These are phyloP conservation scores for Geranium brycei DNA, from an alignment of 345 rosid species.

Conservation along the genomic window DNA sequence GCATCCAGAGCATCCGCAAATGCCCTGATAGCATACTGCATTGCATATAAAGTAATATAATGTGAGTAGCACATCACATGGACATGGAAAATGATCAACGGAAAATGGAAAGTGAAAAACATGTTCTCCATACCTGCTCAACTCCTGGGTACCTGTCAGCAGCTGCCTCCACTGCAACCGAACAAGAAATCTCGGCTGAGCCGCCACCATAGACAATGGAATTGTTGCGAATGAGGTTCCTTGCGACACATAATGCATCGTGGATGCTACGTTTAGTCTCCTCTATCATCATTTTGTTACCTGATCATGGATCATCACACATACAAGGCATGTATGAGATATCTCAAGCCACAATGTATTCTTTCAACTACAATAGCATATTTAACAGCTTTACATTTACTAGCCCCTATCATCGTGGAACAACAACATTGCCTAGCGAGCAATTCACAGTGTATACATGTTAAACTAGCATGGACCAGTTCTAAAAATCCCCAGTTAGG, in stretches of 20 bases:
- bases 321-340: neutral
- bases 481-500: no score
- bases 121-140: conserved; percentile 49
- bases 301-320: conserved; percentile 16
- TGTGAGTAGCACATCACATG: neutral
- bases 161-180: conserved; percentile 79
- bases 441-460: neutral
- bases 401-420: neutral
- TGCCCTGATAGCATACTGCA: conserved; percentile 89
- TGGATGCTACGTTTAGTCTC: conserved; percentile 96
- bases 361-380: neutral
- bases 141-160: conserved; percentile 84
- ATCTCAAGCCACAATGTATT: neutral
- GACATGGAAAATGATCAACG: neutral
- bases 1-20: conserved; percentile 89
- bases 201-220: conserved; percentile 97
- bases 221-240: conserved; percentile 87
- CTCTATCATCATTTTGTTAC: conserved; percentile 95
- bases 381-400: neutral
- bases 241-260: conserved; percentile 86
- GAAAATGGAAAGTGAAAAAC: neutral
- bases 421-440: neutral
- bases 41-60: neutral
- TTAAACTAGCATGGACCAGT: no score
- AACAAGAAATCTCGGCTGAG: conserved; percentile 91